phyloP scores from a whole-genome alignment of 768 basidiomycete genomes.

The Psilocybe cubensis region DNA sequence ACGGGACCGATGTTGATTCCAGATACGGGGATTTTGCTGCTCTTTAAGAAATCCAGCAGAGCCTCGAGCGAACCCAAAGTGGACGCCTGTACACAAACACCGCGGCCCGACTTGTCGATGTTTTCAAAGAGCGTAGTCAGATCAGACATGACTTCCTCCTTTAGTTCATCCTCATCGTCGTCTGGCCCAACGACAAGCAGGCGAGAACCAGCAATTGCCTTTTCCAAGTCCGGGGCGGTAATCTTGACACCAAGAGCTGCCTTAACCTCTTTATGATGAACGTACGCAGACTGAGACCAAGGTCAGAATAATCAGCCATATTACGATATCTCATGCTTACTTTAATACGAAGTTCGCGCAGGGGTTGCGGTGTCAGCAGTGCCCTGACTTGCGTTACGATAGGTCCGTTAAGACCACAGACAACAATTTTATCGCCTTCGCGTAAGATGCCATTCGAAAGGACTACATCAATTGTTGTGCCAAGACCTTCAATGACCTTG shows the following conservation, averaged over 20 bases:
- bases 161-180: constrained; percentile 94
- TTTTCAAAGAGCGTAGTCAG: constrained; percentile 85
- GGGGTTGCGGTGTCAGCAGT: constrained; percentile 92
- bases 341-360: constrained; percentile 96
- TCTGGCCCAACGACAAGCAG: constrained; percentile 92
- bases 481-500: constrained; percentile 97
- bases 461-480: constrained; percentile 97
- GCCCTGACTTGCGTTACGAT: constrained; percentile 96
- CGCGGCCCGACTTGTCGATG: constrained; percentile 94
- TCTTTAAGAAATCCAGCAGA: constrained; percentile 91
- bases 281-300: constrained; percentile 81
- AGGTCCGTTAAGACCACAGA: constrained; percentile 96
- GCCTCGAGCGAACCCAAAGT: constrained; percentile 98
- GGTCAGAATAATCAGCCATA: constrained; percentile 9
- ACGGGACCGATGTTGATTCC: constrained; percentile 98
- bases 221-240: constrained; percentile 92
- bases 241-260: constrained; percentile 97
- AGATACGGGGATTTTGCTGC: constrained; percentile 95
- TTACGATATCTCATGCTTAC: constrained; percentile 40
- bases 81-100: constrained; percentile 97
- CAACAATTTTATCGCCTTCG: constrained; percentile 93
- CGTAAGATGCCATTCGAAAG: constrained; percentile 91
- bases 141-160: constrained; percentile 97
- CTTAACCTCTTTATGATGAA: constrained; percentile 97
- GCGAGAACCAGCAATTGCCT: constrained; percentile 96